phyloP scores from a whole-genome alignment of 108 stramenopile species.

The Cylindrotheca fusiformis region DNA sequence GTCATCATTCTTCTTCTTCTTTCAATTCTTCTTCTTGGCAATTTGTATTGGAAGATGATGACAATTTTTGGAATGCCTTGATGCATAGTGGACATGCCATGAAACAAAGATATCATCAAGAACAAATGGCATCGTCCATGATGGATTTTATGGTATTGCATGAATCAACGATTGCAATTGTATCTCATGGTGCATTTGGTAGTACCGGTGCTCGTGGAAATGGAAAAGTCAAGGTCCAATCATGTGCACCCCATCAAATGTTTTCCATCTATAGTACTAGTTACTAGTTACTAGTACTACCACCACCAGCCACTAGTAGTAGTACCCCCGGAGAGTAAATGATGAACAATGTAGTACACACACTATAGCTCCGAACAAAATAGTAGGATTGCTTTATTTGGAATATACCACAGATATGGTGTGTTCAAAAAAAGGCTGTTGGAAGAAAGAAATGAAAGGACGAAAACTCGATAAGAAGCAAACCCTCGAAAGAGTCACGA shows the following conservation, averaged over 20 bases:
- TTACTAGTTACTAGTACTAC: too few relatives aligned
- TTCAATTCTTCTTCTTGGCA: not conserved
- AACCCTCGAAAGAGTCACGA: too few relatives aligned
- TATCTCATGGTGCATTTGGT: conserved; percentile 17
- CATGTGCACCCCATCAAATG: not conserved
- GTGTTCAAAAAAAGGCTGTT: too few relatives aligned
- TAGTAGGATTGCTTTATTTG: too few relatives aligned
- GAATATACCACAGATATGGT: too few relatives aligned
- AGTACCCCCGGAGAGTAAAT: too few relatives aligned
- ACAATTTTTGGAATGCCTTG: not conserved
- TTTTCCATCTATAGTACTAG: not conserved
- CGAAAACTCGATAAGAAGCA: too few relatives aligned
- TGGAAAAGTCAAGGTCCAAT: conserved; percentile 7
- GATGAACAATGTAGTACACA: too few relatives aligned
- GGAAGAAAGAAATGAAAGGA: too few relatives aligned
- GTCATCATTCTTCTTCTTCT: too few relatives aligned
- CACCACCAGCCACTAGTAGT: too few relatives aligned
- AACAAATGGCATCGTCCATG: conserved; percentile 13
- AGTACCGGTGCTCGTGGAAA: conserved; percentile 23
- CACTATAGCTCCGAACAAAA: too few relatives aligned
- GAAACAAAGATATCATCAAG: conserved; percentile 12
- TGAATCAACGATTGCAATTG: conserved; percentile 12
- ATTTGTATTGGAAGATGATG: not conserved
- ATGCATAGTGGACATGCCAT: conserved; percentile 1
- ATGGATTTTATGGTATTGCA: conserved; percentile 25